phyloP scores from a whole-genome alignment of 148 eudicot genomes.

The Amaranthus palmeri region DNA sequence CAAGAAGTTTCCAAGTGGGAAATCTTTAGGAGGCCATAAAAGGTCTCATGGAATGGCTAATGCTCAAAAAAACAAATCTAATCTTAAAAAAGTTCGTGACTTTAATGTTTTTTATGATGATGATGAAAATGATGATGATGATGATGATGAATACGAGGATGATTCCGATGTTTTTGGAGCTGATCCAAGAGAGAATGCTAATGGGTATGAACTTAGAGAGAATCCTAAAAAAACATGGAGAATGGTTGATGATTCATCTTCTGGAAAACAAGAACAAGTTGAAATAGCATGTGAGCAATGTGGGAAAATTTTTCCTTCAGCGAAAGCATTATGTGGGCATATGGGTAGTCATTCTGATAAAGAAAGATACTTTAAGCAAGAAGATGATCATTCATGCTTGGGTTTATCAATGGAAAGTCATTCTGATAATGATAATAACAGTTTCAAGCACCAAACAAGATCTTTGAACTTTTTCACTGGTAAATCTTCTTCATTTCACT shows the following conservation, averaged over 20 bases:
- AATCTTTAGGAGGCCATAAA: slow-evolving; percentile 83
- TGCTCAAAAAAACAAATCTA: slow-evolving; percentile 17
- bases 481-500: slow-evolving; percentile 49
- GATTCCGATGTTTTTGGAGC: slow-evolving; percentile 9
- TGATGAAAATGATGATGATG: slow-evolving; percentile 23
- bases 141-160: slow-evolving; percentile 27
- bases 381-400: slow-evolving; percentile 33
- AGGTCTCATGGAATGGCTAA: slow-evolving; percentile 71
- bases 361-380: slow-evolving; percentile 39
- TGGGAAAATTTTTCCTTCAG: slow-evolving; percentile 81
- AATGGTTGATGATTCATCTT: slow-evolving; percentile 31
- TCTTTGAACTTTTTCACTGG: slow-evolving; percentile 36
- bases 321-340: slow-evolving; percentile 89
- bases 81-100: slow-evolving; percentile 27
- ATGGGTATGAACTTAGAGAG: slow-evolving; percentile 60
- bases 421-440: slow-evolving; percentile 15
- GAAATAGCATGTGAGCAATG: slow-evolving; percentile 72
- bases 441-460: slow-evolving; percentile 28
- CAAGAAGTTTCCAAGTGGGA: slow-evolving; percentile 63
- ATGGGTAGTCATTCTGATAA: slow-evolving; percentile 84
- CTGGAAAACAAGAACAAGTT: slow-evolving; percentile 11
- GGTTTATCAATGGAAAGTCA: slow-evolving; percentile 37
- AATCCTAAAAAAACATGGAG: slow-evolving; percentile 89
- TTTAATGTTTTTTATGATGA: slow-evolving; percentile 24
- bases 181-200: slow-evolving; percentile 24